These are phyloP conservation scores for Symbiodinium natans DNA, from an alignment of 73 alveolate species.

Conservation along the genomic window DNA sequence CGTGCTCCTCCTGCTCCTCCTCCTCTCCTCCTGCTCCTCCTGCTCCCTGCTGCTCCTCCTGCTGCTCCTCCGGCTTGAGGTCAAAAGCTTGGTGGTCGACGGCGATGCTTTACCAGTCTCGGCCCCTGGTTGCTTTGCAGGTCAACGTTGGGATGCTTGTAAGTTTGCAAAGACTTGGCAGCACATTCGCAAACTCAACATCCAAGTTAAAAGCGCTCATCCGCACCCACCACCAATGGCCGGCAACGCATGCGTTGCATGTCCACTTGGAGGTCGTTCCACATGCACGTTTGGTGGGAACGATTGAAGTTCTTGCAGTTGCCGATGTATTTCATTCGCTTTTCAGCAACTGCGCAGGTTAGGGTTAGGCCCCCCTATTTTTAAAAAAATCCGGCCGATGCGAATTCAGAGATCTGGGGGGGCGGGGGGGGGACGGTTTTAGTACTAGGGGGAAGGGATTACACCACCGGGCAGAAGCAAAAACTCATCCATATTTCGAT, in stretches of 20 bases:
- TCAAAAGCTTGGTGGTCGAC: conserved; percentile 21
- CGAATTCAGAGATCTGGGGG: too few species aligned
- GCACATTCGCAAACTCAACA: background rate
- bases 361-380: too few species aligned
- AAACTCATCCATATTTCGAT: too few species aligned
- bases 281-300: too few species aligned
- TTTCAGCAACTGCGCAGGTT: too few species aligned
- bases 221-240: conserved; percentile 68
- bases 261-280: conserved; percentile 73
- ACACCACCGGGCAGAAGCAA: too few species aligned
- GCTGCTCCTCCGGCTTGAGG: conserved; percentile 36
- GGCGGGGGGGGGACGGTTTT: too few species aligned
- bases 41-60: background rate
- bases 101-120: background rate
- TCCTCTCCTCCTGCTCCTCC: background rate
- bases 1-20: background rate
- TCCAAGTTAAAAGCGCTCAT: background rate
- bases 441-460: too few species aligned
- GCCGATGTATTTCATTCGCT: too few species aligned
- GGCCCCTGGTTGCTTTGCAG: background rate
- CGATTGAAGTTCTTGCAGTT: too few species aligned
- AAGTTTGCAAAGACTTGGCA: background rate
- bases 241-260: conserved; percentile 20
- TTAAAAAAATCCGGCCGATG: too few species aligned
- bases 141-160: background rate